Conservation (phyloP, 1,284 basidiomycete species). For the Caloboletus firmus region DNA sequence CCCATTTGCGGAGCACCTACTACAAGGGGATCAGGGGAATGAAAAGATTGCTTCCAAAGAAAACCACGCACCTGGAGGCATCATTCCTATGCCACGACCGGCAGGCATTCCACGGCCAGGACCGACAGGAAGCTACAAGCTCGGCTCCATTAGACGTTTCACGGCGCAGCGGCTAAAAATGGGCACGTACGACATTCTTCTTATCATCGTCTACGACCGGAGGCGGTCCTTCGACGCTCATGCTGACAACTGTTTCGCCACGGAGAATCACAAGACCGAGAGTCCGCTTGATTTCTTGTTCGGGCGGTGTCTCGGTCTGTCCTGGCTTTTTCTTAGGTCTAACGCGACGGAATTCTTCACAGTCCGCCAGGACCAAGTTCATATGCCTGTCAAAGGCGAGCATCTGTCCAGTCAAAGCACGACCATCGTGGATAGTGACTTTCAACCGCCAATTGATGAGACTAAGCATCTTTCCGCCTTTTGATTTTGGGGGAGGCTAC, state of each 20-base stretch:
- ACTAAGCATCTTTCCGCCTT: slow-evolving; percentile 96
- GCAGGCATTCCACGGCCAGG: slow-evolving; percentile 95
- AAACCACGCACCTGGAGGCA: slow-evolving; percentile 76
- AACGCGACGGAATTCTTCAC: slow-evolving; percentile 92
- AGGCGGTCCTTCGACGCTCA: slow-evolving; percentile 95
- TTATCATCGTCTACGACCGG: slow-evolving; percentile 90
- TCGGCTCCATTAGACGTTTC: slow-evolving; percentile 16
- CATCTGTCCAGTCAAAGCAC: slow-evolving; percentile 96
- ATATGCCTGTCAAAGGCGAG: slow-evolving; percentile 99
- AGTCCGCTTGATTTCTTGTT: slow-evolving; percentile 95
- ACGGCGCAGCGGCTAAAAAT: slow-evolving; percentile 11
- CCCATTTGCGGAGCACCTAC: slow-evolving; percentile 70
- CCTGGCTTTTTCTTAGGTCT: slow-evolving; percentile 83
- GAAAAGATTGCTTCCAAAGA: slow-evolving; percentile 17
- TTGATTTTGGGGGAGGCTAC: slow-evolving; percentile 92
- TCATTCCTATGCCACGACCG: slow-evolving; percentile 95
- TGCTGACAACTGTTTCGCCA: slow-evolving; percentile 94
- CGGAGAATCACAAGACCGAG: slow-evolving; percentile 95
- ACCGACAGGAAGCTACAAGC: slow-evolving; percentile 74
- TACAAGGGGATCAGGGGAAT: slow-evolving; percentile 31
- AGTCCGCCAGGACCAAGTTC: slow-evolving; percentile 98
- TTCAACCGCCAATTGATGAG: slow-evolving; percentile 98
- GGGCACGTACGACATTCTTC: slow-evolving; percentile 61
- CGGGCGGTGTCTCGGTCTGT: slow-evolving; percentile 70
- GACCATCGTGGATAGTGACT: slow-evolving; percentile 97